These are phyloP conservation scores for Tothia fuscella DNA, from an alignment of 2,329 filamentous ascomycete species.

Conservation along the genomic window DNA sequence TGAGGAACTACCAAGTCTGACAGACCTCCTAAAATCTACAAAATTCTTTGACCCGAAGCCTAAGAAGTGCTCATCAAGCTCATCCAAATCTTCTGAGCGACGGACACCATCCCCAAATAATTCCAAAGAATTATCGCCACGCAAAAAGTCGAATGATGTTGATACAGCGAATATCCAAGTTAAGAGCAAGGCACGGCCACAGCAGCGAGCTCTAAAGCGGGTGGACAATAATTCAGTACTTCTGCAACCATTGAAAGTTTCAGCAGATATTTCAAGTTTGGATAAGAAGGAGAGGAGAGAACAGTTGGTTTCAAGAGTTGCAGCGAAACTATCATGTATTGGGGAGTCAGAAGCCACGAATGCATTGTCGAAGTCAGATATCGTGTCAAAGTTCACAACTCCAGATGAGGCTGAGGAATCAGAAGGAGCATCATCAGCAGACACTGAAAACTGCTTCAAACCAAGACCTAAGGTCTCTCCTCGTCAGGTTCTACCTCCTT, in stretches of 20 bases:
- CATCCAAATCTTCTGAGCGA: background rate
- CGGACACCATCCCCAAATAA: background rate
- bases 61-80: background rate
- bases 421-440: background rate
- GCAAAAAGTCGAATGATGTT: background rate
- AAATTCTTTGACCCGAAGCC: background rate
- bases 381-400: background rate
- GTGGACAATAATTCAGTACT: constrained; percentile 1
- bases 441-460: background rate
- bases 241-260: background rate
- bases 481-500: background rate
- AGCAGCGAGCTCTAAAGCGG: background rate
- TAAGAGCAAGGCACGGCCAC: background rate
- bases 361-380: background rate
- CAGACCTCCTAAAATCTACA: constrained; percentile 8
- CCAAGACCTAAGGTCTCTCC: background rate
- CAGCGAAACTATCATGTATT: background rate
- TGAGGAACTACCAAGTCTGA: constrained; percentile 13
- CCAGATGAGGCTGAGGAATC: constrained; percentile 1
- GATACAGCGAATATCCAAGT: background rate
- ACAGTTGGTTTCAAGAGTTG: background rate
- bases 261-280: background rate
- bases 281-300: background rate
- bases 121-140: background rate
- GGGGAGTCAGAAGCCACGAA: background rate